These are phyloP conservation scores for Bryoglossum gracile DNA, from an alignment of 495 filamentous ascomycete genomes.

Conservation along the genomic window DNA sequence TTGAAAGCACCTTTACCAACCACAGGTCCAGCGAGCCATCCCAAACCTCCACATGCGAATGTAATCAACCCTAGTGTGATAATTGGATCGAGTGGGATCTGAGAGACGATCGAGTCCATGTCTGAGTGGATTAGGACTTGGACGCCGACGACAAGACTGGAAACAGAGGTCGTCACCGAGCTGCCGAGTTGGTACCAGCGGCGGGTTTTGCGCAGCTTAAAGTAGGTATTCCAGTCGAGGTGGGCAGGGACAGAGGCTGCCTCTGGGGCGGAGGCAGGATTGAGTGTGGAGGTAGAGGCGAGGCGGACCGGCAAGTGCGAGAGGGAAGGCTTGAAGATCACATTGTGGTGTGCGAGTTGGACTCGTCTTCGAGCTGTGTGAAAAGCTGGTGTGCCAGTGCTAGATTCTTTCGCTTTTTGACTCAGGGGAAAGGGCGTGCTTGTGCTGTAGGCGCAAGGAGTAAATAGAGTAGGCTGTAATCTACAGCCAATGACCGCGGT, in stretches of 20 bases:
- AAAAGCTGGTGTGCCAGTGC: slow-evolving; percentile 1
- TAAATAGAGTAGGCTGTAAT: slow-evolving; percentile 20
- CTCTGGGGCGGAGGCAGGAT: not conserved
- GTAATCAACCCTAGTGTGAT: slow-evolving; percentile 73
- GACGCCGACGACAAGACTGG: slow-evolving; percentile 52
- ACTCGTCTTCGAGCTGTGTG: slow-evolving; percentile 21
- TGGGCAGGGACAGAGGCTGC: slow-evolving; percentile 18
- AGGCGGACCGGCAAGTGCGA: slow-evolving; percentile 2
- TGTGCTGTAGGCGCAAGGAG: slow-evolving; percentile 21
- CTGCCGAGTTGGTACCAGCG: slow-evolving; percentile 74
- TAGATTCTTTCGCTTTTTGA: slow-evolving; percentile 1
- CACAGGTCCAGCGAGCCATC: slow-evolving; percentile 81
- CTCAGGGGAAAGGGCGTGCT: not conserved
- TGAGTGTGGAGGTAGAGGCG: slow-evolving; percentile 10
- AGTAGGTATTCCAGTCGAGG: slow-evolving; percentile 91
- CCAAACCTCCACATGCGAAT: slow-evolving; percentile 60
- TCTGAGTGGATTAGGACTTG: slow-evolving; percentile 55
- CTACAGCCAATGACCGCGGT: slow-evolving; percentile 24
- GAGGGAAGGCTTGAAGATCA: slow-evolving; percentile 9
- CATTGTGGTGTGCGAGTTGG: slow-evolving; percentile 22
- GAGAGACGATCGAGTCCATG: slow-evolving; percentile 58
- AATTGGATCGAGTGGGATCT: slow-evolving; percentile 76
- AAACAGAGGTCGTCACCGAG: slow-evolving; percentile 56
- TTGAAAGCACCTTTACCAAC: slow-evolving; percentile 73
- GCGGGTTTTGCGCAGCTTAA: slow-evolving; percentile 76